Percentiles rank a stretch among this genome's conserved stretches.
Evolutionary conservation across 768 basidiomycete species (phyloP).

Genomic region (Suillus luteus): DNA sequence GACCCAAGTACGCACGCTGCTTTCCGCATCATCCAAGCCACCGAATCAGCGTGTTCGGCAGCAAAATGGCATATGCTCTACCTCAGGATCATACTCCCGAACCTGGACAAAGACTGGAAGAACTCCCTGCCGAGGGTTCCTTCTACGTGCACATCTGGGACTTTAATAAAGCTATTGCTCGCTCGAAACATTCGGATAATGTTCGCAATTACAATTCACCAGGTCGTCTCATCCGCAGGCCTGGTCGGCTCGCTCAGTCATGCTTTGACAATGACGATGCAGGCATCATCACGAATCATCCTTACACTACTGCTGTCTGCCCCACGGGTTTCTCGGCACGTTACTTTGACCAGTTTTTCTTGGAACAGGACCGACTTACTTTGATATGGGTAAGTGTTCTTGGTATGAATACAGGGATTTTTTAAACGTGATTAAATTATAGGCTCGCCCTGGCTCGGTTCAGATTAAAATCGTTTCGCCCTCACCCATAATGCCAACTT

Average conservation of each 20-base stretch:
- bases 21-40: conserved; percentile 7
- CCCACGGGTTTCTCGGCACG: background rate
- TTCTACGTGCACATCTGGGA: conserved; percentile 6
- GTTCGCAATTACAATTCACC: background rate
- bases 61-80: conserved; percentile 3
- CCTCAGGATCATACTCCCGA: background rate
- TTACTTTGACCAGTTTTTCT: background rate
- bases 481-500: background rate
- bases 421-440: background rate
- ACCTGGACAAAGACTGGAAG: conserved; percentile 3
- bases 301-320: background rate
- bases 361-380: background rate
- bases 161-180: background rate
- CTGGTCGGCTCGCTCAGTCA: background rate
- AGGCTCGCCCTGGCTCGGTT: background rate
- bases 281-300: background rate
- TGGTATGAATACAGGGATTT: background rate
- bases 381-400: background rate
- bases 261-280: background rate
- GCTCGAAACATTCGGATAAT: background rate
- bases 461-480: background rate
- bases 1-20: background rate
- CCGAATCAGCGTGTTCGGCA: conserved; percentile 1
- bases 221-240: background rate
- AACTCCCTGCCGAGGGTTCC: background rate